A percentile compares a stretch with the other conserved stretches of the same genome.
Evolutionary conservation across 306 rosid genomes (phyloP).

Genomic region (Senna tora): DNA sequence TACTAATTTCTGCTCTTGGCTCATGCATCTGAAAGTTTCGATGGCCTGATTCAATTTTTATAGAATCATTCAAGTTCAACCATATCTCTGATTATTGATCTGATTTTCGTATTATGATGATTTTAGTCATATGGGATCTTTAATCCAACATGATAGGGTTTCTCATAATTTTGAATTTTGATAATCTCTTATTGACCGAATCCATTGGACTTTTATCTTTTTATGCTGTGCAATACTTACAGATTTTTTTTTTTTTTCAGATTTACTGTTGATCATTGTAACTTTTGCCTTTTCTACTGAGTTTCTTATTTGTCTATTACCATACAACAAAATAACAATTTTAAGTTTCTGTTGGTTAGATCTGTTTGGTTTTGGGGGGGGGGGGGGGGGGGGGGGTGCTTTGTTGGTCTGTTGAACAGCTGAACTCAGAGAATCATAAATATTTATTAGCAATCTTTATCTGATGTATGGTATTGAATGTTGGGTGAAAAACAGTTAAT

Average conservation of each 20-base stretch:
- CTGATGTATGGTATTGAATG: too few relatives aligned
- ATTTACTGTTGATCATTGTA: background rate
- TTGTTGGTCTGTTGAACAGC: background rate
- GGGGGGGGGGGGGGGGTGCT: background rate
- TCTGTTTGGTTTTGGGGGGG: background rate
- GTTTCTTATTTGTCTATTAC: slow-evolving; percentile 4
- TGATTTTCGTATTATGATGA: background rate
- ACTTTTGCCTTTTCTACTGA: background rate
- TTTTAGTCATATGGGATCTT: background rate
- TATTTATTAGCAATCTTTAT: background rate
- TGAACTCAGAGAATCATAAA: background rate
- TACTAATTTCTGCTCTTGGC: background rate
- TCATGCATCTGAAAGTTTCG: background rate
- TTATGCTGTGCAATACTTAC: background rate
- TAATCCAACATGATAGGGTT: background rate
- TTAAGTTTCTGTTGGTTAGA: background rate
- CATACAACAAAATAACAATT: background rate
- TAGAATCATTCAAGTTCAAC: slow-evolving; percentile 12
- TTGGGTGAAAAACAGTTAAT: too few relatives aligned
- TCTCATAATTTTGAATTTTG: background rate
- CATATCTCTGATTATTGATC: slow-evolving; percentile 11
- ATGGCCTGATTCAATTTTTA: background rate
- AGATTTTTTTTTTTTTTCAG: background rate
- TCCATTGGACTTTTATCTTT: background rate
- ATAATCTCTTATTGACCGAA: background rate